Percentiles rank a stretch among this genome's conserved stretches.
phyloP scores from a whole-genome alignment of 345 rosid species.

The Eucalyptus curtisii region DNA sequence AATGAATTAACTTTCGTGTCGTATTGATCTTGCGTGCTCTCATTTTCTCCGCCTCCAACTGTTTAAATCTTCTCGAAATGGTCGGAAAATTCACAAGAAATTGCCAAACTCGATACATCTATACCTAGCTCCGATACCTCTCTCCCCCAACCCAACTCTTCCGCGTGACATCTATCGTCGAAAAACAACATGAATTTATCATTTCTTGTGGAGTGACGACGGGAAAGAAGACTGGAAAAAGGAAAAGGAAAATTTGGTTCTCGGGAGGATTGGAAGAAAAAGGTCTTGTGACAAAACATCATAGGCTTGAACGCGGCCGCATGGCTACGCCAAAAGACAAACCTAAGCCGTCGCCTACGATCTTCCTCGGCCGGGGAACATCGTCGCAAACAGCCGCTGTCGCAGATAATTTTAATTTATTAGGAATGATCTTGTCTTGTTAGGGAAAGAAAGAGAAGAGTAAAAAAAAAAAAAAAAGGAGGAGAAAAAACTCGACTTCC shows the following conservation, averaged over 20 bases:
- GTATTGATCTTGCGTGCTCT: too few species aligned
- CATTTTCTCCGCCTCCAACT: too few species aligned
- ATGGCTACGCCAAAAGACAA: not conserved
- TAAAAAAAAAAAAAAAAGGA: not conserved
- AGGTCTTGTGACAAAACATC: not conserved
- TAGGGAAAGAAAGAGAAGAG: not conserved
- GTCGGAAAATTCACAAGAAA: too few species aligned
- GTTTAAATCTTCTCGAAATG: too few species aligned
- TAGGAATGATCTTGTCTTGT: not conserved
- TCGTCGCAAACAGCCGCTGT: not conserved
- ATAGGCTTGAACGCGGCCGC: not conserved
- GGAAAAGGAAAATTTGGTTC: not conserved
- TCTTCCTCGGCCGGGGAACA: not conserved
- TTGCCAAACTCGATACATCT: too few species aligned
- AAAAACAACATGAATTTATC: not conserved
- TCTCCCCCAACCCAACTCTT: not conserved
- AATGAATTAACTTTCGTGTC: too few species aligned
- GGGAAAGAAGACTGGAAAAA: not conserved
- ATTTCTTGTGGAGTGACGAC: not conserved
- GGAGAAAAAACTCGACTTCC: not conserved
- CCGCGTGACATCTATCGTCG: rapidly evolving
- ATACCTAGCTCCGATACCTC: rapidly evolving
- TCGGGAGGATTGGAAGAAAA: not conserved
- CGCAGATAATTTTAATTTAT: not conserved
- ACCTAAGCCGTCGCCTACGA: not conserved